phyloP scores from a whole-genome alignment of 441 rosid genomes.

The Francoa sonchifolia region DNA sequence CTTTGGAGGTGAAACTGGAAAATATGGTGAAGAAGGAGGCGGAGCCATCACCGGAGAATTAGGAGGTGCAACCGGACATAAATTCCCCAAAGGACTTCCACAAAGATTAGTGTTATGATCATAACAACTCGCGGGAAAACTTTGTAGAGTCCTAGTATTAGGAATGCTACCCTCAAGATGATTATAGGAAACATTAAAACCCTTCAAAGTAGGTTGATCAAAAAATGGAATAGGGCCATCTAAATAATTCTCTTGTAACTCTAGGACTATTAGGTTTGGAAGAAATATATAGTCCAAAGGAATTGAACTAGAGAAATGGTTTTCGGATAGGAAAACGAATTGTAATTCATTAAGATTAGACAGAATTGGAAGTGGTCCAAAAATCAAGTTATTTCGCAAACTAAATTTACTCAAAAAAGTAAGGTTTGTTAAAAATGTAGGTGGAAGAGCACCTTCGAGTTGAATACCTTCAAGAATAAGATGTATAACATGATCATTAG shows the following conservation, averaged over 20 bases:
- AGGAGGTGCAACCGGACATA: conserved; percentile 19
- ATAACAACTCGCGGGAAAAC: conserved; percentile 24
- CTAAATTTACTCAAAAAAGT: conserved; percentile 30
- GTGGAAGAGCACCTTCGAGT: conserved; percentile 34
- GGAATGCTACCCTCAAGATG: conserved; percentile 36
- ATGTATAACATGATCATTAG: conserved; percentile 27
- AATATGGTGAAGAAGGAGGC: conserved; percentile 1
- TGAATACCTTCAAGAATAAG: conserved; percentile 35
- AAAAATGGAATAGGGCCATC: conserved; percentile 33
- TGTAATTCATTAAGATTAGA: conserved; percentile 20
- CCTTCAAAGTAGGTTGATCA: conserved; percentile 22
- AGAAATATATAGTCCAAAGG: conserved; percentile 23
- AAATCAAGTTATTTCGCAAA: conserved; percentile 27
- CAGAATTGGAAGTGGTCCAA: conserved; percentile 31
- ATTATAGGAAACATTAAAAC: conserved; percentile 39
- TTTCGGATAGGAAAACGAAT: conserved; percentile 24
- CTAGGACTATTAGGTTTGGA: conserved; percentile 20
- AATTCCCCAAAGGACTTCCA: conserved; percentile 23
- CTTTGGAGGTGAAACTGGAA: conserved; percentile 10
- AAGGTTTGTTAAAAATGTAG: conserved; percentile 21
- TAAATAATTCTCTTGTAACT: conserved; percentile 33
- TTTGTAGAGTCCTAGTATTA: conserved; percentile 19
- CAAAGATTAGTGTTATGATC: conserved; percentile 35
- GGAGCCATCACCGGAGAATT: conserved; percentile 3
- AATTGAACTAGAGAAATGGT: conserved; percentile 29